A percentile compares a stretch with the other conserved stretches of the same genome.
Evolutionary conservation across 305 asterid genomes (phyloP).

Genomic region (Fraxinus dipetala): DNA sequence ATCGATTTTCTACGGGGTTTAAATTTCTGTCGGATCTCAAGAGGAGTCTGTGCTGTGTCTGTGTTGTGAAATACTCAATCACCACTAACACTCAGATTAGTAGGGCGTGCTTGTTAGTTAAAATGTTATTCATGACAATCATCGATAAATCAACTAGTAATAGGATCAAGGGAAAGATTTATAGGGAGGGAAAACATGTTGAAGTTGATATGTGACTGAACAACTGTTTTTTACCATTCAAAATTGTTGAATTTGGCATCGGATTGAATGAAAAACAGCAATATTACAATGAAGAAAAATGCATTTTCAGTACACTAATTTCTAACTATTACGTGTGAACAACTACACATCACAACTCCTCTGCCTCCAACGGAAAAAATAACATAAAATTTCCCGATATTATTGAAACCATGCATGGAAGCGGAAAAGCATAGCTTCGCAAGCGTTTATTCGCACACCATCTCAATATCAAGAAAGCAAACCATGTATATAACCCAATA

Average conservation of each 20-base stretch:
- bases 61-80: not conserved
- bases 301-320: not conserved
- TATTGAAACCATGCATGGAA: constrained; percentile 18
- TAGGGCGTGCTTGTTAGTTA: not conserved
- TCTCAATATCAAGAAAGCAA: constrained; percentile 10
- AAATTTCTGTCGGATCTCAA: not conserved
- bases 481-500: not conserved
- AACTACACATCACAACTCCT: not conserved
- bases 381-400: constrained; percentile 10
- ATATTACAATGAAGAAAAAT: not conserved
- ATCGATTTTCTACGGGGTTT: not conserved
- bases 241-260: too few species aligned
- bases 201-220: not conserved
- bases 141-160: not conserved
- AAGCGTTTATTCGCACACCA: not conserved
- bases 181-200: not conserved
- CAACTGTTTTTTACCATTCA: not conserved
- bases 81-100: not conserved
- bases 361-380: not conserved
- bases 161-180: not conserved
- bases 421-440: not conserved
- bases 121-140: not conserved
- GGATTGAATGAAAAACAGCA: not conserved
- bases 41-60: not conserved
- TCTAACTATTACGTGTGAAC: not conserved